phyloP scores from a whole-genome alignment of 2,329 filamentous ascomycete species.

The Remersonia thermophila region DNA sequence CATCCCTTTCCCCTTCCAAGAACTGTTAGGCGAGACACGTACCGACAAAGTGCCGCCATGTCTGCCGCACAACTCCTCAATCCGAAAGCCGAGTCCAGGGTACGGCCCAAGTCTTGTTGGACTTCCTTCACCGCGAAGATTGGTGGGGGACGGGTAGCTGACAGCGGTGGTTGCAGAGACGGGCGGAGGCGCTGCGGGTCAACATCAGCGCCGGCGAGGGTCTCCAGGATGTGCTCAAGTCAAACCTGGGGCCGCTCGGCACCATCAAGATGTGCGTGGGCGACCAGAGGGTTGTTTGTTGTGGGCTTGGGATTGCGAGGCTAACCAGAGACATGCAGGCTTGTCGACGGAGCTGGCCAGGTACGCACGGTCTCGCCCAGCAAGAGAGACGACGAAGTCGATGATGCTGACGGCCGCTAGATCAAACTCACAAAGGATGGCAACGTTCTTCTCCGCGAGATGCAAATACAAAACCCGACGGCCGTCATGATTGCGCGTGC shows the following conservation, averaged over 20 bases:
- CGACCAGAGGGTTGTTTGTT: background rate
- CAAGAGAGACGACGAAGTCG: conserved; percentile 4
- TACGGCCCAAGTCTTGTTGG: conserved; percentile 33
- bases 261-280: conserved; percentile 79
- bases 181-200: conserved; percentile 90
- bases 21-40: conserved; percentile 6
- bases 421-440: conserved; percentile 99
- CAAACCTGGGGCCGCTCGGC: conserved; percentile 84
- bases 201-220: conserved; percentile 97
- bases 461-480: conserved; percentile 97
- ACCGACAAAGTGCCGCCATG: conserved; percentile 40
- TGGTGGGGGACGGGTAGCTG: conserved; percentile 18
- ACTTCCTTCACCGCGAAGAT: background rate
- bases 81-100: conserved; percentile 95
- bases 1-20: conserved; percentile 6
- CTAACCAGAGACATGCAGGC: conserved; percentile 30
- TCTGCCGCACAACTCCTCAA: conserved; percentile 97
- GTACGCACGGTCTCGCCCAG: conserved; percentile 31
- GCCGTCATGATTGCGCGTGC: conserved; percentile 75
- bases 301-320: background rate
- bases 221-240: conserved; percentile 85
- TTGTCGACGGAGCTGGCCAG: conserved; percentile 58
- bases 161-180: conserved; percentile 48
- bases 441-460: conserved; percentile 67
- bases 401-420: conserved; percentile 30